A percentile compares a stretch with the other conserved stretches of the same genome.
phyloP scores from a whole-genome alignment of 306 rosid species.

The Cyamopsis tetragonoloba region DNA sequence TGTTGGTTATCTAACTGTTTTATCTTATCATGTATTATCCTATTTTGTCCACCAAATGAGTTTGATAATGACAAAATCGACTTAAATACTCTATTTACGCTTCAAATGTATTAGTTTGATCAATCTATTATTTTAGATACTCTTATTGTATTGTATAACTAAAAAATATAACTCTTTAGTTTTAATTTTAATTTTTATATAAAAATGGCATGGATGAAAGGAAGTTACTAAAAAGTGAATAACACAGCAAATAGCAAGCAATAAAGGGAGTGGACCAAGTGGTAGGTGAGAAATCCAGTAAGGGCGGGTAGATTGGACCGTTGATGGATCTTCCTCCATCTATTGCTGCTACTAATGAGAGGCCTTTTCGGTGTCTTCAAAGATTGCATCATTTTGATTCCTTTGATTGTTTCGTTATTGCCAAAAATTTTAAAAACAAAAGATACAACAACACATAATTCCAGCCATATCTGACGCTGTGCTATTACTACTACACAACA shows the following conservation, averaged over 20 bases:
- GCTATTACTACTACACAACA: slow-evolving; percentile 19
- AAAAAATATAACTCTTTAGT: too few species aligned
- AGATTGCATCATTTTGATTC: background rate
- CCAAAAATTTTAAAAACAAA: background rate
- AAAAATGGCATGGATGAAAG: background rate
- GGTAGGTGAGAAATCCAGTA: background rate
- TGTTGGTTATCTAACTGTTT: too few species aligned
- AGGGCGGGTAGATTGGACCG: slow-evolving; percentile 23
- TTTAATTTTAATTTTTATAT: too few species aligned
- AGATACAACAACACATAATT: too few species aligned
- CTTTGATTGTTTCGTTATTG: slow-evolving; percentile 2
- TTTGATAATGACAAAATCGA: too few species aligned
- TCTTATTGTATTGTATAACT: too few species aligned
- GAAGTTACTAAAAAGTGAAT: background rate
- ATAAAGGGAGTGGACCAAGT: slow-evolving; percentile 15
- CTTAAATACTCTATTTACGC: too few species aligned
- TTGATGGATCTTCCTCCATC: background rate
- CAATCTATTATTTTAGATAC: too few species aligned
- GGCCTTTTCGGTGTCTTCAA: slow-evolving; percentile 27
- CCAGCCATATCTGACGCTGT: too few species aligned
- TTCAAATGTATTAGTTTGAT: too few species aligned
- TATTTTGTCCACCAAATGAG: too few species aligned
- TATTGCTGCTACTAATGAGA: background rate
- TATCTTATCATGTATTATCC: too few species aligned
- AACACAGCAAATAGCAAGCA: background rate